Conservation (phyloP, 106 monocot genomes). For the Dendrobium catenatum region DNA sequence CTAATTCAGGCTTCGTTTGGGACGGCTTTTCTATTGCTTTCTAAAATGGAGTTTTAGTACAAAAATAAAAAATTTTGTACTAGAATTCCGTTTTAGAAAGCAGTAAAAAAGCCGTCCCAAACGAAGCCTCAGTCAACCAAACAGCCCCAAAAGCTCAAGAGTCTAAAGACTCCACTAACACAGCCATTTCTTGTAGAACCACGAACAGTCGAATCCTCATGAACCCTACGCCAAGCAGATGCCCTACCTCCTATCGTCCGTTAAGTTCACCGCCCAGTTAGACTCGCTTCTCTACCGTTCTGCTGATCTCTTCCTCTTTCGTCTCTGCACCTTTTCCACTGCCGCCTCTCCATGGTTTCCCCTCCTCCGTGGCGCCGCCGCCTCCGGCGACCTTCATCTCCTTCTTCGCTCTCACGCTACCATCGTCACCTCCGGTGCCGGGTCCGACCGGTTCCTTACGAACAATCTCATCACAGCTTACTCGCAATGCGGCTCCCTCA, state of each 20-base stretch:
- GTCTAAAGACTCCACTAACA: too few species aligned
- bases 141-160: too few species aligned
- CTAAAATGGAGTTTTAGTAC: too few species aligned
- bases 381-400: constrained; percentile 22
- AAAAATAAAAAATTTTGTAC: too few species aligned
- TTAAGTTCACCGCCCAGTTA: not conserved
- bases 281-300: not conserved
- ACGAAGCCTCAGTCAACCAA: too few species aligned
- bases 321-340: constrained; percentile 11
- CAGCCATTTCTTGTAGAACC: too few species aligned
- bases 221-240: not conserved
- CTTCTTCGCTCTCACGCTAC: constrained; percentile 29
- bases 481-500: constrained; percentile 28
- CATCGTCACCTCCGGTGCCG: constrained; percentile 36
- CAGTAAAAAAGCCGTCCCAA: too few species aligned
- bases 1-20: too few species aligned
- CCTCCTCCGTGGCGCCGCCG: constrained; percentile 19
- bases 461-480: constrained; percentile 69
- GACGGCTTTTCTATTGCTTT: too few species aligned
- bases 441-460: constrained; percentile 29
- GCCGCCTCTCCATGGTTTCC: constrained; percentile 23
- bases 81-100: too few species aligned
- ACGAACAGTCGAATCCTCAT: not conserved
- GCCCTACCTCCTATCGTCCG: not conserved
- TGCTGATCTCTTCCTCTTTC: not conserved